Evolutionary conservation across 345 rosid species (phyloP).

Genomic region (Physaria fendleri): DNA sequence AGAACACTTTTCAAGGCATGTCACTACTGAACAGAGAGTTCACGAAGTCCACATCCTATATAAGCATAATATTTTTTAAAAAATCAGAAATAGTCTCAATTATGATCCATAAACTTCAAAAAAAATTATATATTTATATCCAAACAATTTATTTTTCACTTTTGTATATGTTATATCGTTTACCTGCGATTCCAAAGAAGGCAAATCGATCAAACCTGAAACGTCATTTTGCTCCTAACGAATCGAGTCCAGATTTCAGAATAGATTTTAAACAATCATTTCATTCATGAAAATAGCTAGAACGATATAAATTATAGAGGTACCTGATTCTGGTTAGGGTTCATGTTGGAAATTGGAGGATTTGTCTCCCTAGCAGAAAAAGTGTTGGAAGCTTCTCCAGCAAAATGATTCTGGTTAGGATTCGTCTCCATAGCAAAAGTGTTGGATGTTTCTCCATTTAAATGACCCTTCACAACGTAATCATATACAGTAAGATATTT

Average conservation of each 20-base stretch:
- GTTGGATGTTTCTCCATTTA: no score
- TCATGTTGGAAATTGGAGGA: no score
- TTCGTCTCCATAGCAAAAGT: no score
- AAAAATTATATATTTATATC: neutral
- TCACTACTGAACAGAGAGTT: constrained; percentile 14
- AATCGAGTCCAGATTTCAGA: no score
- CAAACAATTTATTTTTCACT: neutral
- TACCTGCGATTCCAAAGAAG: constrained; percentile 16
- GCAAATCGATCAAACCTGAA: constrained; percentile 10
- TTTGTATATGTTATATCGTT: neutral
- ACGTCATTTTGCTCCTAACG: constrained; percentile 14
- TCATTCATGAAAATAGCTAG: neutral
- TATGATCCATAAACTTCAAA: neutral
- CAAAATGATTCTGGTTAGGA: no score
- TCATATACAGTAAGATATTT: neutral
- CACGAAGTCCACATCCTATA: constrained; percentile 21
- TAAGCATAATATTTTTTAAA: neutral
- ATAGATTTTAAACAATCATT: no score
- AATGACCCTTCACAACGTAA: constrained; percentile 8
- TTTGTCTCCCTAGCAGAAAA: no score
- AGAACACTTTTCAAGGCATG: constrained; percentile 16
- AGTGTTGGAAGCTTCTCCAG: no score
- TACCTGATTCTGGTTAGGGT: constrained; percentile 29
- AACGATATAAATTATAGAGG: neutral
- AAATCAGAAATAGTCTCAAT: neutral